Evolutionary conservation across 495 filamentous ascomycete species (phyloP).

Genomic region (Aspergillus carlsbadensis): DNA sequence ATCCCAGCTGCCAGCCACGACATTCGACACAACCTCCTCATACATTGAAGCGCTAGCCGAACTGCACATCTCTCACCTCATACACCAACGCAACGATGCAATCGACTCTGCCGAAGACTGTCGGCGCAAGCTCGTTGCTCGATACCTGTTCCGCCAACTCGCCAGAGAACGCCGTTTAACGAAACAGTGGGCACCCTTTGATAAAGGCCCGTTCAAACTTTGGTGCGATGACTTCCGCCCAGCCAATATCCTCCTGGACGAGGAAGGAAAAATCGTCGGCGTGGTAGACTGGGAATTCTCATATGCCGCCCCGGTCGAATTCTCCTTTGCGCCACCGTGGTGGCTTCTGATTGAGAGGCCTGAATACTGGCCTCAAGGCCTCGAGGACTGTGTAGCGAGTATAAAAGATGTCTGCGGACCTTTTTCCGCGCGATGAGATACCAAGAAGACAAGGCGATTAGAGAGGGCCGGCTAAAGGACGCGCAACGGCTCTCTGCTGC

Average conservation of each 20-base stretch:
- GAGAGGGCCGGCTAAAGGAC: conserved; percentile 10
- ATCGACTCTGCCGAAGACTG: conserved; percentile 39
- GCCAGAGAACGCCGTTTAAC: conserved; percentile 25
- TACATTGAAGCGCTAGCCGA: conserved; percentile 40
- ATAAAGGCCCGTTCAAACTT: conserved; percentile 17
- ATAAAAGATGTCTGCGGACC: conserved; percentile 17
- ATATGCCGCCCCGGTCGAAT: conserved; percentile 21
- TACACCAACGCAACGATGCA: conserved; percentile 43
- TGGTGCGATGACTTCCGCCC: conserved; percentile 29
- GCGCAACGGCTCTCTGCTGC: conserved; percentile 16
- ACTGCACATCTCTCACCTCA: conserved; percentile 40
- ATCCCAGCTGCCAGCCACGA: conserved; percentile 35
- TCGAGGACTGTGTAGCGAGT: conserved; percentile 22
- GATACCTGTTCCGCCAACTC: conserved; percentile 36
- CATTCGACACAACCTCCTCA: conserved; percentile 32
- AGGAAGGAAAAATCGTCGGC: conserved; percentile 10
- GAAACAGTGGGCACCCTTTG: conserved; percentile 17
- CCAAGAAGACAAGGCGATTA: conserved; percentile 16
- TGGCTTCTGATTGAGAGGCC: conserved; percentile 42
- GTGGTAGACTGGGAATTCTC: conserved; percentile 22
- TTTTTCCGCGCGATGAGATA: conserved; percentile 20
- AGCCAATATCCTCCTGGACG: conserved; percentile 25
- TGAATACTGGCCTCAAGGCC: conserved; percentile 28
- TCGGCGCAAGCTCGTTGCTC: conserved; percentile 42
- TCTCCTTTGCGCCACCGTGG: conserved; percentile 37